Percentiles rank a stretch among this genome's conserved stretches.
Evolutionary conservation across 306 rosid genomes (phyloP).

Genomic region (Dryas alaskensis): DNA sequence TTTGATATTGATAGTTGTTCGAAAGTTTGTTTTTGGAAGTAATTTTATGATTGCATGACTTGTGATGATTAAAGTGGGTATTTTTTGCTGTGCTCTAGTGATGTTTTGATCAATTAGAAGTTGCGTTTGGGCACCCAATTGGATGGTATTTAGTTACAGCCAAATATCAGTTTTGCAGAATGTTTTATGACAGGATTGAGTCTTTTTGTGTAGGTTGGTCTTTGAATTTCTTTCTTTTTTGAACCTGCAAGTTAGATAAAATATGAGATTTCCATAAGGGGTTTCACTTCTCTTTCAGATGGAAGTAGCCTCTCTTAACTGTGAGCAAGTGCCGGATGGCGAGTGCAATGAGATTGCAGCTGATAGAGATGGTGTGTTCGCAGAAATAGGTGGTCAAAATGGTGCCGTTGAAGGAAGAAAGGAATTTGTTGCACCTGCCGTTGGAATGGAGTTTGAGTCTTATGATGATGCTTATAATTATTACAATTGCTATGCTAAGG

Average conservation of each 20-base stretch:
- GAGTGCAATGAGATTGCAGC: conserved; percentile 52
- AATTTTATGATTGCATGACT: background rate
- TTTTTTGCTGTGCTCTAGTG: background rate
- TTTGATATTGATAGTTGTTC: background rate
- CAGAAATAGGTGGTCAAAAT: conserved; percentile 55
- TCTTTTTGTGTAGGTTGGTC: background rate
- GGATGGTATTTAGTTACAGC: background rate
- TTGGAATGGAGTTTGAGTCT: conserved; percentile 94
- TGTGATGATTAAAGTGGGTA: background rate
- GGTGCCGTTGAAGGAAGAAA: conserved; percentile 52
- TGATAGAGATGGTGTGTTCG: conserved; percentile 42
- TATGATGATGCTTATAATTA: conserved; percentile 95
- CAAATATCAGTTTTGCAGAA: background rate
- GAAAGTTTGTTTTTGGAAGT: background rate
- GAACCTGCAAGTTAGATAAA: background rate
- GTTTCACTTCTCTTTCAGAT: conserved; percentile 45
- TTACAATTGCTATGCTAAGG: conserved; percentile 89
- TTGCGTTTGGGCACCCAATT: background rate
- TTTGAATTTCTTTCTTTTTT: background rate
- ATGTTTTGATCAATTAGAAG: background rate
- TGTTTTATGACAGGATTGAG: background rate
- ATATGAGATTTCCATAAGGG: conserved; percentile 11
- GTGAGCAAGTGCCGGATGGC: conserved; percentile 46
- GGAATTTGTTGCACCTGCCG: conserved; percentile 76
- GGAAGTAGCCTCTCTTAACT: conserved; percentile 55